phyloP scores from a whole-genome alignment of 2,329 filamentous ascomycete species.

The Claviceps maximensis region DNA sequence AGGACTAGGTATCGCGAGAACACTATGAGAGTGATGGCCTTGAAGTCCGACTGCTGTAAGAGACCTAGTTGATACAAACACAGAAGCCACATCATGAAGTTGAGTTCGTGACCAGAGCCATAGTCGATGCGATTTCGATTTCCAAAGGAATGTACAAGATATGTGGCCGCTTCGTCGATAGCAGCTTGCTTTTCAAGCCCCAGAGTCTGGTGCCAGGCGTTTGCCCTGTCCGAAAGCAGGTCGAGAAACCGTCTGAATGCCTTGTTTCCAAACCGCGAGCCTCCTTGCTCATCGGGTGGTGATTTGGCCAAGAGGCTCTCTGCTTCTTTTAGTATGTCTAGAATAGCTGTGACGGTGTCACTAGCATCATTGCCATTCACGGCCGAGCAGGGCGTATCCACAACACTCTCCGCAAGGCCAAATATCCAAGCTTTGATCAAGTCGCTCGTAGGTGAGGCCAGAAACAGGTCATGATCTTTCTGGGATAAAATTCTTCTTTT shows the following conservation, averaged over 20 bases:
- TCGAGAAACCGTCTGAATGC: constrained; percentile 75
- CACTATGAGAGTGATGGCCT: constrained; percentile 58
- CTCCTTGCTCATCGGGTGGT: constrained; percentile 73
- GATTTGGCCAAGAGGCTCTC: constrained; percentile 52
- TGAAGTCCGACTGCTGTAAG: constrained; percentile 54
- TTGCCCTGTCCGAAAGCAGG: constrained; percentile 42
- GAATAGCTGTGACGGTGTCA: constrained; percentile 46
- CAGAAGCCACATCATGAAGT: constrained; percentile 94
- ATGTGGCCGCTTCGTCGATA: constrained; percentile 60
- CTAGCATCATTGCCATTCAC: constrained; percentile 44
- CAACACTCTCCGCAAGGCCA: constrained; percentile 67
- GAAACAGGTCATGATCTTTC: constrained; percentile 69
- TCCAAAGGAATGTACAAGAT: constrained; percentile 73
- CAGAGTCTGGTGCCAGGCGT: constrained; percentile 50
- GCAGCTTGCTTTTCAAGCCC: constrained; percentile 39
- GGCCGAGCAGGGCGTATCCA: constrained; percentile 54
- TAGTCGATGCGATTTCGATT: constrained; percentile 86
- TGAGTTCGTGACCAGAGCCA: constrained; percentile 91
- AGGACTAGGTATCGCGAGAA: constrained; percentile 73
- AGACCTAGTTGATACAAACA: constrained; percentile 71
- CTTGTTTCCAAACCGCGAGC: constrained; percentile 90
- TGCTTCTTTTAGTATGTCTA: constrained; percentile 57
- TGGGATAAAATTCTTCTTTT: constrained; percentile 68
- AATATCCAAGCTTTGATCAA: constrained; percentile 80
- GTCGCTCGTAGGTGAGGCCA: constrained; percentile 59